Base-by-base conservation (phyloP, 768 basidiomycete genomes). In the Rhizopogon vinicolor region DNA sequence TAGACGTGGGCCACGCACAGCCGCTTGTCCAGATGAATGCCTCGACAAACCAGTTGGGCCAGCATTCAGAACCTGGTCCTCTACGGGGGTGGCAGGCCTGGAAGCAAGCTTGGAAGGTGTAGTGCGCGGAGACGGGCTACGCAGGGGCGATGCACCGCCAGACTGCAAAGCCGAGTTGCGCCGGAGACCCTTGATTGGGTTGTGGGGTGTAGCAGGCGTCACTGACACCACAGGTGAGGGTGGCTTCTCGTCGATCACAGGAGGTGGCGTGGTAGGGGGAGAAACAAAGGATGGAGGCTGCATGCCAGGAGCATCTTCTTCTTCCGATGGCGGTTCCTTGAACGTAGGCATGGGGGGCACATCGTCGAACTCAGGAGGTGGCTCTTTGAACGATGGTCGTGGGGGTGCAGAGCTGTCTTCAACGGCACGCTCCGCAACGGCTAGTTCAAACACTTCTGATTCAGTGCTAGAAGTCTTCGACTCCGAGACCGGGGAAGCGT, bases 321-420 rank as follows among this genome's bases (percentile, higher is more conserved):
- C 59, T 53, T 73, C 70, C 13, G 69, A 42, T 0, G 72, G 66
- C 2, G 75, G 78, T 45, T 73, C 74, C 48, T 66, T 71, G 62
- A 79, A 77, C 16, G 62, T 59, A 6, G 77, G 74, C 25, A 71
- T 71, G 8, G 75, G 71, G 9, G 78, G 73, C 6, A 75, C 64
- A 44, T 75, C 35, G 13, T 71, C 69, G 7, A 42, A 54, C 51
- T 70, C 71, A 5, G 82, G 81, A 33, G 81, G 80, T 10, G 86
- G 86, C 56, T 85, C 83, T 63, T 79, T 86, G 69, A 87, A 89
- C 1, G 63, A 51, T 0, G 85, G 85, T 19, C 73, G 74, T 12
- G 63, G 63, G 33, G 69, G 67, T 28, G 14, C 39, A 45, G 31
- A 44, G 7, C 58, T 56, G 29, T 63, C 60, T 19, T 71, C 61